Percentiles rank a stretch among this genome's conserved stretches.
Evolutionary conservation across 2,329 filamentous ascomycete species (phyloP).

Genomic region (Aspergillus texensis): DNA sequence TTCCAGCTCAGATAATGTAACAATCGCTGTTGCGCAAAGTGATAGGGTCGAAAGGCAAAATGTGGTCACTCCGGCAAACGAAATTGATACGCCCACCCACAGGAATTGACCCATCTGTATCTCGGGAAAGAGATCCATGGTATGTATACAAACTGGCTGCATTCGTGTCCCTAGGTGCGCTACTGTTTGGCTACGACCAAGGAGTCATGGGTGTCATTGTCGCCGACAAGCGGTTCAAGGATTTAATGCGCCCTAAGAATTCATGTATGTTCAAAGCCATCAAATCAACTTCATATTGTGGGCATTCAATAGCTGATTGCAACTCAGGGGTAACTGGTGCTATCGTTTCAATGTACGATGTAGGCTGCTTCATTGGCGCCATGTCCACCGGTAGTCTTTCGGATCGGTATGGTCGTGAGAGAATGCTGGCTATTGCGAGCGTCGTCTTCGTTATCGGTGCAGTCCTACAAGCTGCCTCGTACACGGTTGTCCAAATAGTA

Average conservation of each 20-base stretch:
- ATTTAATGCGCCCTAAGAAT: constrained; percentile 22
- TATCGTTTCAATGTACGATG: constrained; percentile 21
- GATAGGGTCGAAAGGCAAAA: neutral
- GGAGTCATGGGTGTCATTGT: constrained; percentile 25
- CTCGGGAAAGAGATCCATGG: neutral
- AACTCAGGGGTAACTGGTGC: constrained; percentile 15
- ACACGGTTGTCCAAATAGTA: constrained; percentile 25
- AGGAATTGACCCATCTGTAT: neutral
- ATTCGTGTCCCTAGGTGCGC: constrained; percentile 22
- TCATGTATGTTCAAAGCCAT: neutral
- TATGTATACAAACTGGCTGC: constrained; percentile 16
- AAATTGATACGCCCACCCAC: neutral
- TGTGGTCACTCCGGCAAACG: neutral
- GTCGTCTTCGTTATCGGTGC: constrained; percentile 22
- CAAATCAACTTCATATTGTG: neutral
- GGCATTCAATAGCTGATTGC: neutral
- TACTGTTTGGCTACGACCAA: constrained; percentile 25
- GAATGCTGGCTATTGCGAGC: constrained; percentile 22
- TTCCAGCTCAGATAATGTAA: neutral
- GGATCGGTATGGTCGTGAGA: constrained; percentile 24
- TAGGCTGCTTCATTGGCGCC: constrained; percentile 24
- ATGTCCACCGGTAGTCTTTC: constrained; percentile 23
- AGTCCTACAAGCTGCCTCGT: constrained; percentile 21
- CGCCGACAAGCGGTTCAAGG: constrained; percentile 22
- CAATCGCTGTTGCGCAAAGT: neutral